These are phyloP conservation scores for Globisporangium takayamanum DNA, from an alignment of 352 stramenopile species.

Conservation along the genomic window DNA sequence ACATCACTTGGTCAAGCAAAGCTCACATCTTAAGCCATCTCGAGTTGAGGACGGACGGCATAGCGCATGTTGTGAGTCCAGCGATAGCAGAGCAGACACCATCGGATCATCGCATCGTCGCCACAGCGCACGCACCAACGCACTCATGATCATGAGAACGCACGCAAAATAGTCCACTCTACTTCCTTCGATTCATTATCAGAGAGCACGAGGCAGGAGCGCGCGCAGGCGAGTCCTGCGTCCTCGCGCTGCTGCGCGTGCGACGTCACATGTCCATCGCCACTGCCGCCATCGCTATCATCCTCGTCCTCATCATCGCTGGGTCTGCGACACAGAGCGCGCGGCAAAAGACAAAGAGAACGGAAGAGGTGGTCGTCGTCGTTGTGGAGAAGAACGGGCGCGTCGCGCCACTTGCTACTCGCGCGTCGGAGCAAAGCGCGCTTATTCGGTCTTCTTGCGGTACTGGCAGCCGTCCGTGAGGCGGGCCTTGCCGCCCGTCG, in stretches of 20 bases:
- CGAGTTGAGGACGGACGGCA: no score
- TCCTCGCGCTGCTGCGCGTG: no score
- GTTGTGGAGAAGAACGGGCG: no score
- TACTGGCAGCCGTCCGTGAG: slow-evolving; percentile 99
- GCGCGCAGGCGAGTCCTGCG: neutral
- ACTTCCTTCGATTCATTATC: slow-evolving; percentile 48
- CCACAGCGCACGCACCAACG: neutral
- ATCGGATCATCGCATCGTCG: no score
- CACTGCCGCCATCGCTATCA: slow-evolving; percentile 16
- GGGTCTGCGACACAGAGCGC: slow-evolving; percentile 7
- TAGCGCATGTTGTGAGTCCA: no score
- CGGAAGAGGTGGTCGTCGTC: no score
- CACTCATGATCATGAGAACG: slow-evolving; percentile 17
- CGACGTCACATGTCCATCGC: no score
- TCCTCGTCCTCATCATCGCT: slow-evolving; percentile 8
- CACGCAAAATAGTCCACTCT: slow-evolving; percentile 68
- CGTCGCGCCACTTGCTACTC: no score
- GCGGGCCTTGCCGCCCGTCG: slow-evolving; percentile 96
- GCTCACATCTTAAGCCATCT: no score
- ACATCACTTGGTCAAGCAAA: neutral
- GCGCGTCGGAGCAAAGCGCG: slow-evolving; percentile 2
- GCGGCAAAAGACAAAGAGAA: no score
- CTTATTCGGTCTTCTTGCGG: slow-evolving; percentile 99
- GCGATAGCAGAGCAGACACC: no score
- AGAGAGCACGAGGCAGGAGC: slow-evolving; percentile 1